A percentile compares a stretch with the other conserved stretches of the same genome.
Conservation (phyloP, 2,329 filamentous ascomycete genomes). For the Lithohypha guttulata region DNA sequence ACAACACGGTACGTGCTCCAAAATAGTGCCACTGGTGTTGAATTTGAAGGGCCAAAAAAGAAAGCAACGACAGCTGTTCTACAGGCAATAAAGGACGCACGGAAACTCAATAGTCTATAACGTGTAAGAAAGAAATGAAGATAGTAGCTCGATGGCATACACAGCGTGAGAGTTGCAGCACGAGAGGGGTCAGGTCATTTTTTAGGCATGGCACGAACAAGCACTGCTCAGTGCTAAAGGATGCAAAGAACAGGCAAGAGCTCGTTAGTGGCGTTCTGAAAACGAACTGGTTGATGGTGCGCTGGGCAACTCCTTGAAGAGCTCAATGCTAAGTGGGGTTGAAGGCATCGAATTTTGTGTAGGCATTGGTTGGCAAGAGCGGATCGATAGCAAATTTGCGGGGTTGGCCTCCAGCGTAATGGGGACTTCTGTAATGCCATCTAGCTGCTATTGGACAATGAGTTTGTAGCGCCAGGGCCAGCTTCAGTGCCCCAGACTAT, state of each 20-base stretch:
- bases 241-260: constrained; percentile 8
- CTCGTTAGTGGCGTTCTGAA: constrained; percentile 8
- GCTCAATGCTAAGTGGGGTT: constrained; percentile 2
- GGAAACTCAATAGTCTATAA: constrained; percentile 2
- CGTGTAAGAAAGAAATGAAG: constrained; percentile 1
- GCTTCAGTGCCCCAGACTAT: background rate
- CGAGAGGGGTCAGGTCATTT: constrained; percentile 10
- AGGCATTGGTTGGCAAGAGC: constrained; percentile 3
- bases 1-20: too few relatives aligned
- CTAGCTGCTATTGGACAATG: background rate
- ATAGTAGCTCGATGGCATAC: constrained; percentile 1
- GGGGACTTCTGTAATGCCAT: background rate
- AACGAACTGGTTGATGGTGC: constrained; percentile 7
- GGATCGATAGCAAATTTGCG: constrained; percentile 6
- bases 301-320: background rate
- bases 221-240: background rate
- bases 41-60: too few relatives aligned
- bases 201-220: constrained; percentile 2
- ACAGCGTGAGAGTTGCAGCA: background rate
- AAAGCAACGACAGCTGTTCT: too few relatives aligned
- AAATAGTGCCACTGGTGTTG: too few relatives aligned
- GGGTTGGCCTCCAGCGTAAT: constrained; percentile 6
- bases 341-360: background rate
- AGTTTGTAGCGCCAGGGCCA: constrained; percentile 3
- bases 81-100: too few relatives aligned